Conservation (phyloP, 306 rosid genomes). For the Mimosa pudica region DNA sequence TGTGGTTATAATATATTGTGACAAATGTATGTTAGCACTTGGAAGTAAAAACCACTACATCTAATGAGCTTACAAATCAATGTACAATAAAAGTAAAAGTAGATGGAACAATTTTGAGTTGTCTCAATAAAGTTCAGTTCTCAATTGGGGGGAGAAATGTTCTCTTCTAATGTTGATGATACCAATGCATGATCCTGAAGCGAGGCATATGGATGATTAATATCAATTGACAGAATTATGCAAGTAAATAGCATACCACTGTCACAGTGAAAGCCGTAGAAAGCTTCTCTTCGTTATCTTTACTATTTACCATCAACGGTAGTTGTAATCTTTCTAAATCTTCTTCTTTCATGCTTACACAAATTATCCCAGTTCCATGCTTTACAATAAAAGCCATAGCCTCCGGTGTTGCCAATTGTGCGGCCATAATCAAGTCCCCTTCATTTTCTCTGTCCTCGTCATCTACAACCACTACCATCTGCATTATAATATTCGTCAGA, state of each 20-base stretch:
- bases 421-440: constrained; percentile 91
- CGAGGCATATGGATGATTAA: constrained; percentile 41
- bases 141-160: background rate
- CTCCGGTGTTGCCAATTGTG: constrained; percentile 78
- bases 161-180: constrained; percentile 7
- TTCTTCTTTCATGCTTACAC: constrained; percentile 81
- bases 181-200: constrained; percentile 42
- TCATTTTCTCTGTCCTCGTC: constrained; percentile 94
- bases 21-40: constrained; percentile 3
- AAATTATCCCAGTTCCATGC: constrained; percentile 89
- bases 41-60: constrained; percentile 1
- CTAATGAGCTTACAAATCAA: constrained; percentile 18
- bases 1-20: constrained; percentile 4
- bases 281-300: constrained; percentile 72
- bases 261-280: constrained; percentile 84
- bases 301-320: constrained; percentile 81
- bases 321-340: constrained; percentile 78
- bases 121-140: constrained; percentile 12
- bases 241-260: constrained; percentile 63
- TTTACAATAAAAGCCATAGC: constrained; percentile 94
- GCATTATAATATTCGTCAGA: constrained; percentile 37
- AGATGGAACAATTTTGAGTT: constrained; percentile 15
- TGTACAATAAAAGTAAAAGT: constrained; percentile 25
- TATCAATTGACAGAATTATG: constrained; percentile 21
- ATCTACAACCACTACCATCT: constrained; percentile 85